Evolutionary conservation across 1,284 basidiomycete species (phyloP).

Genomic region (Thecaphora thlaspeos): DNA sequence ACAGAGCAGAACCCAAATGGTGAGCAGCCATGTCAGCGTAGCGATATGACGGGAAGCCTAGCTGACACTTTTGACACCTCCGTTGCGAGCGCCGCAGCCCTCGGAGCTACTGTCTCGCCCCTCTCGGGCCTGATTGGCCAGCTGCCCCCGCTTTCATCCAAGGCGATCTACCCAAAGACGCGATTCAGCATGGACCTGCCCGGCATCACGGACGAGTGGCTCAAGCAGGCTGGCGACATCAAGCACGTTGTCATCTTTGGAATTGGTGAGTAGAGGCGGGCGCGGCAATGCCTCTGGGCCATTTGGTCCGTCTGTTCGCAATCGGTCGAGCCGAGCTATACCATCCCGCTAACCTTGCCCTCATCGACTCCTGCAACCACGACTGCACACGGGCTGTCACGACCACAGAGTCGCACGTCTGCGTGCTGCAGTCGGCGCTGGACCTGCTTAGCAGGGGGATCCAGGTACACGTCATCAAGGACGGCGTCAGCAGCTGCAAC

Average conservation of each 20-base stretch:
- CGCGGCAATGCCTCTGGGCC: too few relatives aligned
- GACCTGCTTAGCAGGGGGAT: constrained; percentile 65
- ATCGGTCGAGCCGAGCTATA: too few relatives aligned
- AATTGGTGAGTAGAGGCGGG: constrained; percentile 74
- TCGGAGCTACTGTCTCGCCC: constrained; percentile 71
- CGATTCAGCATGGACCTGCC: constrained; percentile 79
- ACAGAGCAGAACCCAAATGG: constrained; percentile 84
- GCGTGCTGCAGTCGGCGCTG: constrained; percentile 77
- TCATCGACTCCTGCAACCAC: too few relatives aligned
- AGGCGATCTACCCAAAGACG: constrained; percentile 70
- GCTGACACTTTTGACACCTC: neutral
- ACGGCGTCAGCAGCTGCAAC: constrained; percentile 81
- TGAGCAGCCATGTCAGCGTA: constrained; percentile 58
- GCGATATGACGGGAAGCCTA: too few relatives aligned
- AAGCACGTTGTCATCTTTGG: constrained; percentile 75
- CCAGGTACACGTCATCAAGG: constrained; percentile 73
- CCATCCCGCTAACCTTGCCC: too few relatives aligned
- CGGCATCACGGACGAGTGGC: constrained; percentile 64
- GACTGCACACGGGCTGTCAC: too few relatives aligned
- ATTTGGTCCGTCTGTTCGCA: too few relatives aligned
- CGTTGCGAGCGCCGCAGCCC: constrained; percentile 60
- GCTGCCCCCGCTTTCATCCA: constrained; percentile 65
- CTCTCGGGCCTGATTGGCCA: constrained; percentile 63
- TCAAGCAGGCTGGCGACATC: constrained; percentile 61
- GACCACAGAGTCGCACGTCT: constrained; percentile 72